Evolutionary conservation across 495 filamentous ascomycete genomes (phyloP), one percentile per base, ranked within the genome.

Genomic region (Neurospora sp.): DNA sequence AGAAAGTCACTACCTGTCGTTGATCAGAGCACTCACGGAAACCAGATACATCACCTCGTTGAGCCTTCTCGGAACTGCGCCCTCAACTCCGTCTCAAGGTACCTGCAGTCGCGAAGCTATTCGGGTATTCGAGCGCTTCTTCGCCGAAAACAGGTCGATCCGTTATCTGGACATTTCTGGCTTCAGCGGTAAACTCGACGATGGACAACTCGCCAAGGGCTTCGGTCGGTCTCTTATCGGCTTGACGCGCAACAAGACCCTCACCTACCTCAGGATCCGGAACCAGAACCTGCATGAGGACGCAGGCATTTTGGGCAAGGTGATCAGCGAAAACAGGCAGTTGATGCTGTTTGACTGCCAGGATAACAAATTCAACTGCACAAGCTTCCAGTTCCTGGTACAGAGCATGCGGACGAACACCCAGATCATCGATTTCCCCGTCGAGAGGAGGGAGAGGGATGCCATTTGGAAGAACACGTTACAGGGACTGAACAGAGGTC

Each of bases 51-150:
- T 97, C 72, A 84, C 86, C 44, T 91, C 89, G 71, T 83, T 99
- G n/a, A 94, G 96, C 81, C 90, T 99, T 72, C 94, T 93, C 10
- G 93, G 94, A 74, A 92, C 92, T 20, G 93, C 94, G 3, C 88
- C 97, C 5, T 66, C 54, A 18, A 93, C 94, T 1, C 91, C 91
- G 46, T 91, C 94, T 72, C 71, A 73, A 42, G 76, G 75, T 8
- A 70, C 76, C 1, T 78, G 77, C 75, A 88, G 90, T 44, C 85
- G 88, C 2, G 90, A 93, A 71, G 94, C 94, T 0, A 93, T 91
- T 74, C 85, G 89, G 59, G 85, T 90, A n/a, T 78, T 98, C 18
- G 88, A 92, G 75, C 74, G 86, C 54, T 88, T 98, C 82, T 93
- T 99, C 75, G 89, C 91, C 38, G 85, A 89, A 71, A 98, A 99